phyloP scores from a whole-genome alignment of 2,329 filamentous ascomycete genomes.

The Chrysosporium queenslandicum region DNA sequence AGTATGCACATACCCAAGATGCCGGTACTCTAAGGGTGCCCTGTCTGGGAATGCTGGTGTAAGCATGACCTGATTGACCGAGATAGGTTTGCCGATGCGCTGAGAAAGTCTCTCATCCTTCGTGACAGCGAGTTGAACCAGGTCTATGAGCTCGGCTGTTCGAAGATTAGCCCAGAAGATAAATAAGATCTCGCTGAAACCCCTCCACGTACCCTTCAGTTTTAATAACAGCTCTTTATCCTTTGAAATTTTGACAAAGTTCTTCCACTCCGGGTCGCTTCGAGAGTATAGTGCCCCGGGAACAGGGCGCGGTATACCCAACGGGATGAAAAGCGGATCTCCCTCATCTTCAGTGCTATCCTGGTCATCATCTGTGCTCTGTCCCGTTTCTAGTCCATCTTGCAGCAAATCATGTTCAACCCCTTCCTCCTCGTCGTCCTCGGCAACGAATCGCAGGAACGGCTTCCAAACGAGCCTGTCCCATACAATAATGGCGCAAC shows the following conservation, averaged over 20 bases:
- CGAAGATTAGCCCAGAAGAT: neutral
- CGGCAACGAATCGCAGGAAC: neutral
- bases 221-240: neutral
- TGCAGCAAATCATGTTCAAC: too few relatives aligned
- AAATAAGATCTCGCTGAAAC: neutral
- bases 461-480: constrained; percentile 3
- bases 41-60: constrained; percentile 6
- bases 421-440: constrained; percentile 9
- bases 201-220: constrained; percentile 1
- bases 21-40: constrained; percentile 11
- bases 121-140: neutral
- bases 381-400: neutral
- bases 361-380: neutral
- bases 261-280: constrained; percentile 14
- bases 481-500: neutral
- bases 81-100: constrained; percentile 2
- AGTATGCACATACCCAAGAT: constrained; percentile 14
- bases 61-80: neutral
- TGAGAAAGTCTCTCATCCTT: neutral
- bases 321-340: constrained; percentile 15
- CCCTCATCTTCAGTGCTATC: neutral
- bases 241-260: constrained; percentile 4
- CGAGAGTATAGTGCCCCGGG: constrained; percentile 6
- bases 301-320: constrained; percentile 12
- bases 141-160: neutral